phyloP scores from a whole-genome alignment of 139 green algal genomes.

The Bryopsis sp. region DNA sequence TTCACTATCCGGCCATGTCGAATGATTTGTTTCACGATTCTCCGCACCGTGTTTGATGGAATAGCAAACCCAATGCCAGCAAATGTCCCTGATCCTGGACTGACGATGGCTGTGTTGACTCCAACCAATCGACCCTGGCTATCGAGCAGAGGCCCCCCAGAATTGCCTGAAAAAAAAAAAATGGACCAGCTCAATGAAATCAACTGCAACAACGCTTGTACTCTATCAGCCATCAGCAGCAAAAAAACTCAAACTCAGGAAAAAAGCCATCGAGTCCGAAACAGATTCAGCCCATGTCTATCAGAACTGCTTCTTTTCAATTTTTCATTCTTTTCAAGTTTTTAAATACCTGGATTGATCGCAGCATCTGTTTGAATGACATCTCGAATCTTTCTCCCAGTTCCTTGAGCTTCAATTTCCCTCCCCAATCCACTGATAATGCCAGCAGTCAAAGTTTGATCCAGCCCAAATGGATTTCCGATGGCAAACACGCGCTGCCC shows the following conservation, averaged over 20 bases:
- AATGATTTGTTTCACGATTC: conserved; percentile 72
- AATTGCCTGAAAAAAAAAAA: conserved; percentile 23
- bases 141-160: conserved; percentile 46
- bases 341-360: conserved; percentile 55
- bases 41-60: conserved; percentile 52
- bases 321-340: background rate
- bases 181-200: background rate
- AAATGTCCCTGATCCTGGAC: conserved; percentile 30
- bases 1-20: conserved; percentile 49
- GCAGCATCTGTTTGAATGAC: conserved; percentile 66
- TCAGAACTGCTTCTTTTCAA: background rate
- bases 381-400: conserved; percentile 39
- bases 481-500: conserved; percentile 57
- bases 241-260: background rate
- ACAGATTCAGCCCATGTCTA: conserved; percentile 16
- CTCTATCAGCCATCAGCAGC: background rate
- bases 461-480: conserved; percentile 72
- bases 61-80: conserved; percentile 66
- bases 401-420: conserved; percentile 35
- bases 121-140: conserved; percentile 52
- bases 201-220: background rate
- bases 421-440: conserved; percentile 60
- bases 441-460: conserved; percentile 63
- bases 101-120: conserved; percentile 57
- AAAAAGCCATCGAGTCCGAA: background rate